A percentile compares a stretch with the other conserved stretches of the same genome.
Evolutionary conservation across 179 eudicot species (phyloP).

Genomic region (Dionaea muscipula): DNA sequence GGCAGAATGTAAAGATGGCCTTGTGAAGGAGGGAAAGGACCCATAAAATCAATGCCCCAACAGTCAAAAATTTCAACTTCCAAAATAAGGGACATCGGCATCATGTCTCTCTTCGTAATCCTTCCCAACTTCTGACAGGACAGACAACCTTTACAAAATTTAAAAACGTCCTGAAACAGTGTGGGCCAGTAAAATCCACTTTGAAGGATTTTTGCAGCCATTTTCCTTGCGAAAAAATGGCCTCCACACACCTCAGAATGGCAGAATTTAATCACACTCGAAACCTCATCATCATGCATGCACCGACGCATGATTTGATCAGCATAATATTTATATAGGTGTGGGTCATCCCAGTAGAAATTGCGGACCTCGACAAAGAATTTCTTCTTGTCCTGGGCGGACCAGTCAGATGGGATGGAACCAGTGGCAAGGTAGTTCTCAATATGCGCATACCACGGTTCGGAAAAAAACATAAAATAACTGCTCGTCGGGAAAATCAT

Average conservation of each 20-base stretch:
- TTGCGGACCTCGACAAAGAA: not conserved
- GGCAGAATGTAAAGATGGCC: not conserved
- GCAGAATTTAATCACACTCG: not conserved
- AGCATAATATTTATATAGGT: not conserved
- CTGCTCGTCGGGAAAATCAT: not conserved
- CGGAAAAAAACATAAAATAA: not conserved
- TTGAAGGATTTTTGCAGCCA: not conserved
- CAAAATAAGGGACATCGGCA: not conserved
- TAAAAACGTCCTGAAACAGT: not conserved
- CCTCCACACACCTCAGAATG: not conserved
- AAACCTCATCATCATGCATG: not conserved
- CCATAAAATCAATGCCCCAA: conserved; percentile 7
- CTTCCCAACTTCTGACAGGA: not conserved
- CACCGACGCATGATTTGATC: not conserved
- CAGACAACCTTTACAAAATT: not conserved
- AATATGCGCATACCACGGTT: not conserved
- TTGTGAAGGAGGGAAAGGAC: conserved; percentile 4
- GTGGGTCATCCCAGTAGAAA: not conserved
- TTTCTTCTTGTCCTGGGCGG: not conserved
- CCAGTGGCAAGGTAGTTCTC: not conserved
- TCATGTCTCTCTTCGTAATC: not conserved
- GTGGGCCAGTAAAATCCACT: not conserved
- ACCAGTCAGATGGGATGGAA: not conserved
- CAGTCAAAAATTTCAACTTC: not conserved
- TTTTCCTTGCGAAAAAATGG: not conserved